These are phyloP conservation scores for Dionaea muscipula DNA, from an alignment of 179 eudicot species.

Conservation along the genomic window DNA sequence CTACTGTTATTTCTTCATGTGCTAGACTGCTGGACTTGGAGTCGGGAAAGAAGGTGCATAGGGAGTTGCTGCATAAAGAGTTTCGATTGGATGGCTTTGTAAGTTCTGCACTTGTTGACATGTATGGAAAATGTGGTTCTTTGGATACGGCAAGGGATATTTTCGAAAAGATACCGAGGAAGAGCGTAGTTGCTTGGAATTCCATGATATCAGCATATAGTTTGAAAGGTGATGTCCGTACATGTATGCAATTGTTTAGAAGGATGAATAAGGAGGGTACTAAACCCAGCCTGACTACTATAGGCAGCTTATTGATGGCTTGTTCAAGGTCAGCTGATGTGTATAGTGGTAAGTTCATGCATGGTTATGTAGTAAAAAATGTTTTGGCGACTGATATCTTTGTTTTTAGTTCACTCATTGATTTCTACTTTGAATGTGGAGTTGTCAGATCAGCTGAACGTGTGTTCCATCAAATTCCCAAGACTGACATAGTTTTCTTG, in stretches of 20 bases:
- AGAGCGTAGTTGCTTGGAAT: slow-evolving; percentile 73
- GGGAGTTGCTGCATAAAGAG: slow-evolving; percentile 39
- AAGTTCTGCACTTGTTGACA: slow-evolving; percentile 59
- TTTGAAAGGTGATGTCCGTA: slow-evolving; percentile 20
- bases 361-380: slow-evolving; percentile 12
- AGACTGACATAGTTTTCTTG: slow-evolving; percentile 2
- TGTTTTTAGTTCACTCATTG: slow-evolving; percentile 4
- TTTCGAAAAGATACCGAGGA: slow-evolving; percentile 35
- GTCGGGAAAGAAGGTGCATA: slow-evolving; percentile 54
- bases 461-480: slow-evolving; percentile 7
- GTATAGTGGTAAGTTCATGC: slow-evolving; percentile 7
- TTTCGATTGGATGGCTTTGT: slow-evolving; percentile 44
- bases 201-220: slow-evolving; percentile 60
- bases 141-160: slow-evolving; percentile 36
- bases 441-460: slow-evolving; percentile 7
- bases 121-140: slow-evolving; percentile 48
- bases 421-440: slow-evolving; percentile 14
- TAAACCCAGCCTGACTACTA: slow-evolving; percentile 12
- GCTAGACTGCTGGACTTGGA: slow-evolving; percentile 24
- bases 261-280: slow-evolving; percentile 37
- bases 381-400: slow-evolving; percentile 5
- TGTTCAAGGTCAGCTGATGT: slow-evolving; percentile 11
- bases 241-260: slow-evolving; percentile 11
- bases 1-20: slow-evolving; percentile 55
- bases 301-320: slow-evolving; percentile 15